These are phyloP conservation scores for Monilinia laxa DNA, from an alignment of 2,329 filamentous ascomycete species.

Conservation along the genomic window DNA sequence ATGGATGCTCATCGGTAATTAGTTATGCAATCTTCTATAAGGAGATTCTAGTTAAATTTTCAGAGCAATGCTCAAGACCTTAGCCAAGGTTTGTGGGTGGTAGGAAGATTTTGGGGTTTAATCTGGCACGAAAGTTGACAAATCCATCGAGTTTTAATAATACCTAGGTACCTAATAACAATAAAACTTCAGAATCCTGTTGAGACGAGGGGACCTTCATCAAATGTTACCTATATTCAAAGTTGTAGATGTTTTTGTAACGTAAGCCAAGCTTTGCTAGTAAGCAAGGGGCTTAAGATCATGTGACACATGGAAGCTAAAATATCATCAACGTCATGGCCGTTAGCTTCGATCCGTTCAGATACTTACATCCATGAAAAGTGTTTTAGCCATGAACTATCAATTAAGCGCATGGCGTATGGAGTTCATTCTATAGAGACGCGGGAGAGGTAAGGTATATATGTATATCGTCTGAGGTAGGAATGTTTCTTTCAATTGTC, in stretches of 20 bases:
- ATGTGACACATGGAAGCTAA: conserved; percentile 9
- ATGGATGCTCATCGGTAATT: conserved; percentile 1
- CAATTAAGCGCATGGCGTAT: conserved; percentile 13
- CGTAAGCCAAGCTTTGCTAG: not conserved
- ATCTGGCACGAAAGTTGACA: conserved; percentile 3
- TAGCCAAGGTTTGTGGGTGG: not conserved
- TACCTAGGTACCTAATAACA: not conserved
- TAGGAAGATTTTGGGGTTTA: not conserved
- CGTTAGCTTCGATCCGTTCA: conserved; percentile 13
- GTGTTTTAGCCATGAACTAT: not conserved
- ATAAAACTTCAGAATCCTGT: not conserved
- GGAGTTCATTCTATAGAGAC: not conserved
- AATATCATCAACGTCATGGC: conserved; percentile 15
- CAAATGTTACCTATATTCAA: not conserved
- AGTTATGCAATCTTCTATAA: conserved; percentile 3
- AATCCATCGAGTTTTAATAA: not conserved
- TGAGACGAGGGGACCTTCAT: not conserved
- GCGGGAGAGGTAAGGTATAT: conserved; percentile 2
- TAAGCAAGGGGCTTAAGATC: not conserved
- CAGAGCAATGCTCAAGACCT: not conserved
- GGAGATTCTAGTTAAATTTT: conserved; percentile 1
- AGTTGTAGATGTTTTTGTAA: not conserved
- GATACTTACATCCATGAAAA: not conserved
- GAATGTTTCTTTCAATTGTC: not conserved
- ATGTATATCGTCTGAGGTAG: conserved; percentile 8